Evolutionary conservation across 164 flowering plant genomes (phyloP), one percentile per base, ranked within the genome.

Genomic region (Taxillus chinensis): DNA sequence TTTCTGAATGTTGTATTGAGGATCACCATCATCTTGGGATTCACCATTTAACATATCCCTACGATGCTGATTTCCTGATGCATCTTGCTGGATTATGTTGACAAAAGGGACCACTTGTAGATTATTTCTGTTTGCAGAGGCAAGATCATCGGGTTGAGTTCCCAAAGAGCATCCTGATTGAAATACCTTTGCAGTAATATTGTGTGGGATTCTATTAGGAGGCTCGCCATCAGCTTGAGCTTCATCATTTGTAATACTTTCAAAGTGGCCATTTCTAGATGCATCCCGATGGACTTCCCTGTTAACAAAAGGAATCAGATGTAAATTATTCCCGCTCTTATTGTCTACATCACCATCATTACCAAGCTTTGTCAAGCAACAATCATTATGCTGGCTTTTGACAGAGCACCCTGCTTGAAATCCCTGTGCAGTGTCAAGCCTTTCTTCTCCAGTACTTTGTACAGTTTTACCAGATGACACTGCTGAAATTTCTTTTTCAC

Each of bases 401-500:
- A 57, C 64, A 54, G 45, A 17, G 27, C 46, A 59, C 45, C 41
- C 65, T 53, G 8, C 43, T 41, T 40, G 64, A 61, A 37, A 62
- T 49, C 66, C 68, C 62, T 66, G 60, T 60, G 41, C 63, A 42
- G 64, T 51, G 45, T 61, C 40, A 53, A 41, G 4, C 2, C 48
- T 38, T 52, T 63, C 65, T 41, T 39, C 59, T 16, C 48, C 67
- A 41, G 51, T 39, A 55, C 38, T 54, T 41, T 5, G 38, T 38
- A 17, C 49, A 40, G 14, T 49, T 62, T 64, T 63, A 63, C 14
- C 62, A 68, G 67, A 58, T 12, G 55, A 55, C 62, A 42, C 62
- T 54, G 60, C 75, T 27, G 55, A 42, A 12, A 10, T 8, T 61
- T 63, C 68, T 14, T 61, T 51, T 59, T n/a, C 63, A 41, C 3